These are phyloP conservation scores for Epichloe gansuensis DNA, from an alignment of 2,329 filamentous ascomycete species.

Conservation along the genomic window DNA sequence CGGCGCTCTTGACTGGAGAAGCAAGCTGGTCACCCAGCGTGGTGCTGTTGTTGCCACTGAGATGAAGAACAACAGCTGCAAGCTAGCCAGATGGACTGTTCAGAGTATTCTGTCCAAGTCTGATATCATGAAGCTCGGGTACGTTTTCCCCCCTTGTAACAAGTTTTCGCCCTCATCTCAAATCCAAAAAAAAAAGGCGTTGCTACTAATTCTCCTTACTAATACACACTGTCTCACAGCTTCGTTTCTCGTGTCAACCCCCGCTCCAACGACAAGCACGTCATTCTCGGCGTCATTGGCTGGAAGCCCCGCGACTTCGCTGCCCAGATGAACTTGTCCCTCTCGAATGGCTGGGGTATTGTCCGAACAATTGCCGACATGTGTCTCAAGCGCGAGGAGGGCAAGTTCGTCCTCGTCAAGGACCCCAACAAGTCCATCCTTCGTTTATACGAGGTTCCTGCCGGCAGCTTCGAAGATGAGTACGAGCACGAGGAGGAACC, in stretches of 20 bases:
- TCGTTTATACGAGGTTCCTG: constrained; percentile 81
- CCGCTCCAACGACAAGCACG: constrained; percentile 83
- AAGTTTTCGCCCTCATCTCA: neutral
- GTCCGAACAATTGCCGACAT: constrained; percentile 97
- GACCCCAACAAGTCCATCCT: constrained; percentile 97
- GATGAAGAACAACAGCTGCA: constrained; percentile 99
- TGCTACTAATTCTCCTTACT: constrained; percentile 7
- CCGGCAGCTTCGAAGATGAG: constrained; percentile 81
- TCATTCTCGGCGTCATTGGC: constrained; percentile 87
- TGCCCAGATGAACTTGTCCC: constrained; percentile 91
- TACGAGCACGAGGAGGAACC: constrained; percentile 53
- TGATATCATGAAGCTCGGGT: constrained; percentile 98
- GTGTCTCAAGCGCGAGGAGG: constrained; percentile 64
- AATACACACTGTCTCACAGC: constrained; percentile 31
- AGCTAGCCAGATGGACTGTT: constrained; percentile 93
- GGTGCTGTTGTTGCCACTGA: constrained; percentile 96
- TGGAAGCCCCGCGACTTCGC: constrained; percentile 98
- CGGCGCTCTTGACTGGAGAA: constrained; percentile 91
- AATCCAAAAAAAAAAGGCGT: too few species aligned
- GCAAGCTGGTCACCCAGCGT: constrained; percentile 84
- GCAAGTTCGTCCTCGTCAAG: constrained; percentile 71
- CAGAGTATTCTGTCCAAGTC: constrained; percentile 94
- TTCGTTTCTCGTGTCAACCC: constrained; percentile 94
- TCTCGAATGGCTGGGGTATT: constrained; percentile 97
- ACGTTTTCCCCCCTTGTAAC: constrained; percentile 19